A percentile compares a stretch with the other conserved stretches of the same genome.
phyloP scores from a whole-genome alignment of 441 rosid genomes.

The Populus hybrid region DNA sequence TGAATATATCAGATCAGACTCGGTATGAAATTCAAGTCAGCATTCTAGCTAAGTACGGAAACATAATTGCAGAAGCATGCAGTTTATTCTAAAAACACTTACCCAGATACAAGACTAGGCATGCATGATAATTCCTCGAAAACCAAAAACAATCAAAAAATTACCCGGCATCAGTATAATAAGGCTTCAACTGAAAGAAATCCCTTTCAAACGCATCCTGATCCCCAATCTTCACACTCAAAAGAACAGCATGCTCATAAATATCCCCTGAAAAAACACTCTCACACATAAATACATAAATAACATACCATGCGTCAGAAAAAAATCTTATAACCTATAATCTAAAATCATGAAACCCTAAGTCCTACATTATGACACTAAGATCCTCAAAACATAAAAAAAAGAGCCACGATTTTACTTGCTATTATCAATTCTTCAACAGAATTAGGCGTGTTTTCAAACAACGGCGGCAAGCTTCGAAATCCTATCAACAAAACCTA shows the following conservation, averaged over 20 bases:
- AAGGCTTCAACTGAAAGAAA: constrained; percentile 93
- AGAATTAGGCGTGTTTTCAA: constrained; percentile 66
- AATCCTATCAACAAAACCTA: constrained; percentile 83
- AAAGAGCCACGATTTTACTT: constrained; percentile 37
- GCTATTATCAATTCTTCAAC: constrained; percentile 67
- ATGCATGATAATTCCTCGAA: neutral
- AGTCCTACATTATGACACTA: neutral
- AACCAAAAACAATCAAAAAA: neutral
- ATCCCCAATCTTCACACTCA: constrained; percentile 84
- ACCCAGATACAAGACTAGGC: neutral
- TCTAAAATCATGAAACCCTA: neutral
- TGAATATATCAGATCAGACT: too few species aligned
- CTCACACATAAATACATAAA: neutral
- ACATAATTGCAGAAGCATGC: too few species aligned
- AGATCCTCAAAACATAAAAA: neutral
- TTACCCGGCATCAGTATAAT: constrained; percentile 88
- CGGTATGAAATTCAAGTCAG: too few species aligned
- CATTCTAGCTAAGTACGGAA: too few species aligned
- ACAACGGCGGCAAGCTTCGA: constrained; percentile 84
- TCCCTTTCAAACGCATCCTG: constrained; percentile 97
- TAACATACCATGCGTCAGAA: neutral
- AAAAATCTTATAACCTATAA: neutral
- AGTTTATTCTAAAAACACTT: too few species aligned
- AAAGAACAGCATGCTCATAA: constrained; percentile 85
- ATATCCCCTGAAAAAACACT: constrained; percentile 64